Conservation (phyloP, 139 green algal genomes). For the Astrephomene gubernaculifera region DNA sequence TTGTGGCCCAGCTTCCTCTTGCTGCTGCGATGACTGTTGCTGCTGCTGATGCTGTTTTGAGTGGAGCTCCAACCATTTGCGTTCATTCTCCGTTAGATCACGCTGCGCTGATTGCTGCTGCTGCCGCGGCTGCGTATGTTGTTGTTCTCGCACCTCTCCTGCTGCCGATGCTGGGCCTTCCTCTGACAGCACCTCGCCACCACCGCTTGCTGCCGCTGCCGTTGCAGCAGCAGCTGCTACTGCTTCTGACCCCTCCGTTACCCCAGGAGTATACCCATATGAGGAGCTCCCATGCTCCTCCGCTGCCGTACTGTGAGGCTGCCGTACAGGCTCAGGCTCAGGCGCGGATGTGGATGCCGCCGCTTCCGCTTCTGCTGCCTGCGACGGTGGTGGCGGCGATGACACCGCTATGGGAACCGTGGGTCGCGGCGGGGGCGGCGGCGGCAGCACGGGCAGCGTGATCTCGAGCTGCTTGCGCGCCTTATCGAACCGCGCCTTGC, state of each 20-base stretch:
- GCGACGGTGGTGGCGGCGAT: not conserved
- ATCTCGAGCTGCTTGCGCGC: constrained; percentile 61
- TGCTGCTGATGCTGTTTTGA: not conserved
- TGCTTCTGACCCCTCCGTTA: too few species aligned
- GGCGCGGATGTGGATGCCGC: not conserved
- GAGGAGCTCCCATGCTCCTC: not conserved
- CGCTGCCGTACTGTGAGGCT: too few species aligned
- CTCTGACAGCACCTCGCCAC: not conserved
- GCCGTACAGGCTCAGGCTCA: too few species aligned
- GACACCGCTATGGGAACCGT: not conserved
- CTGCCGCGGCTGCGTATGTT: too few species aligned
- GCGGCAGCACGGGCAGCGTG: constrained; percentile 62
- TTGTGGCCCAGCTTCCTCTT: not conserved
- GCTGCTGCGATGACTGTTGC: not conserved
- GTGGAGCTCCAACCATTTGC: constrained; percentile 53
- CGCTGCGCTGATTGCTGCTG: not conserved
- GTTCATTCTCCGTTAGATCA: constrained; percentile 57
- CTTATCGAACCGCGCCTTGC: constrained; percentile 76
- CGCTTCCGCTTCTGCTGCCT: not conserved
- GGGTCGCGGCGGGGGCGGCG: constrained; percentile 17
- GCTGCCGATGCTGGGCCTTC: too few species aligned
- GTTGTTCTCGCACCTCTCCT: too few species aligned
- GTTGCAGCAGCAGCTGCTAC: too few species aligned
- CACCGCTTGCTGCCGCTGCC: not conserved
- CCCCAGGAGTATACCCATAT: too few species aligned